A percentile compares a stretch with the other conserved stretches of the same genome.
Conservation (phyloP, 768 basidiomycete species). For the Agaricus blazei region DNA sequence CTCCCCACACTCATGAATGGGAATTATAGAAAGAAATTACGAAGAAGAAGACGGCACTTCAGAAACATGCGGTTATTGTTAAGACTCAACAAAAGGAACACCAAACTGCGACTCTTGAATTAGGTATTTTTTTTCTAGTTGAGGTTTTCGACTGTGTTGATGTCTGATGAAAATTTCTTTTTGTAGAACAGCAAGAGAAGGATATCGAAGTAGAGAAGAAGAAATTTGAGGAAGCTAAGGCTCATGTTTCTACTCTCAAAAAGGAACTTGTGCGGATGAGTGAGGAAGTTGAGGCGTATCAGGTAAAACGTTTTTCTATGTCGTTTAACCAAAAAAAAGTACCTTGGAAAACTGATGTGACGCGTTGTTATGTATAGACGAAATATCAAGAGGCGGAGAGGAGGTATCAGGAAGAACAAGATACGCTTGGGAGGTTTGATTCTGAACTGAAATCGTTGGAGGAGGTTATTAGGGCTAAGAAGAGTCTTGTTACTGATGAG, state of each 20-base stretch:
- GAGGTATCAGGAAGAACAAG: slow-evolving; percentile 79
- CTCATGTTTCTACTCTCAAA: slow-evolving; percentile 47
- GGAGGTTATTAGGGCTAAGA: slow-evolving; percentile 75
- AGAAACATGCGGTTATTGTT: slow-evolving; percentile 75
- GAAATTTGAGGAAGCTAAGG: slow-evolving; percentile 34
- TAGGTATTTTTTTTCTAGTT: slow-evolving; percentile 49
- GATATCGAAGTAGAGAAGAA: slow-evolving; percentile 57
- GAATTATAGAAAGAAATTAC: neutral
- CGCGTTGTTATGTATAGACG: slow-evolving; percentile 28
- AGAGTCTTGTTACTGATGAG: slow-evolving; percentile 58
- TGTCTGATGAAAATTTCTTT: slow-evolving; percentile 10
- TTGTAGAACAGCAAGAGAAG: slow-evolving; percentile 71
- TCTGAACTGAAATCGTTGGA: slow-evolving; percentile 84
- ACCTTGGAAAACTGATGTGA: no score
- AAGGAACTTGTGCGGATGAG: slow-evolving; percentile 60
- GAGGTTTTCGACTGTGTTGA: neutral
- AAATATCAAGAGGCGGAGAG: slow-evolving; percentile 60
- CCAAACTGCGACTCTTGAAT: slow-evolving; percentile 81
- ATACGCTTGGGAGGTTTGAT: slow-evolving; percentile 84
- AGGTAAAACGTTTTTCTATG: slow-evolving; percentile 29
- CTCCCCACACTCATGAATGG: no score
- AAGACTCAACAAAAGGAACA: slow-evolving; percentile 88
- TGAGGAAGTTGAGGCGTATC: slow-evolving; percentile 37
- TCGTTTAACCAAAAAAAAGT: neutral
- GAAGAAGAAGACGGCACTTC: slow-evolving; percentile 74